Evolutionary conservation across 495 filamentous ascomycete genomes (phyloP).

Genomic region (Chaetomium tenue): DNA sequence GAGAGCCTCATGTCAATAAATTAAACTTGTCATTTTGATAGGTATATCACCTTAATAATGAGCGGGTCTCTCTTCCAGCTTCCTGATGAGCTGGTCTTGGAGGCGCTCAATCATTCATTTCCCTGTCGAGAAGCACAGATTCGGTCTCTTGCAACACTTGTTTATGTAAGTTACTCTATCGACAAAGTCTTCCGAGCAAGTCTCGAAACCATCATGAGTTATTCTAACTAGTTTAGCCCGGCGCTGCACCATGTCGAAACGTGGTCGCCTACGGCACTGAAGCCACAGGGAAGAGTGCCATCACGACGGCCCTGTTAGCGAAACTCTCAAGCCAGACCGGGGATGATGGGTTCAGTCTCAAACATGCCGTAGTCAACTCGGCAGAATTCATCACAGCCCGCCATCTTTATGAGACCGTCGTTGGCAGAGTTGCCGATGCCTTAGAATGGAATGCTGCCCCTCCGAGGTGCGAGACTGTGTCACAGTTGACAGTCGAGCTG

Average conservation of each 20-base stretch:
- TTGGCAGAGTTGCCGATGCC: constrained; percentile 54
- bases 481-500: constrained; percentile 68
- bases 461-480: constrained; percentile 71
- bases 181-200: background rate
- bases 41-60: constrained; percentile 18
- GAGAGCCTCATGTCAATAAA: no score
- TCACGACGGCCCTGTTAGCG: constrained; percentile 61
- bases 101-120: constrained; percentile 48
- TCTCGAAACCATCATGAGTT: background rate
- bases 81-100: constrained; percentile 53
- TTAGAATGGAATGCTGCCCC: constrained; percentile 45
- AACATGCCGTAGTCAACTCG: constrained; percentile 71
- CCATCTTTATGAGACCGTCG: constrained; percentile 74
- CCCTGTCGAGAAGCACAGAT: constrained; percentile 66
- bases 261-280: constrained; percentile 82
- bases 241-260: constrained; percentile 51
- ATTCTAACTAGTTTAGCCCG: constrained; percentile 33
- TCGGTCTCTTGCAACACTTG: constrained; percentile 58
- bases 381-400: constrained; percentile 86
- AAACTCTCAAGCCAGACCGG: constrained; percentile 20
- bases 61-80: constrained; percentile 41
- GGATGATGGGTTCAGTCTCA: constrained; percentile 35
- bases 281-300: constrained; percentile 83
- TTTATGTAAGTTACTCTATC: constrained; percentile 55
- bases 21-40: no score